phyloP scores from a whole-genome alignment of 148 eudicot species.

The Persicaria maculosa region DNA sequence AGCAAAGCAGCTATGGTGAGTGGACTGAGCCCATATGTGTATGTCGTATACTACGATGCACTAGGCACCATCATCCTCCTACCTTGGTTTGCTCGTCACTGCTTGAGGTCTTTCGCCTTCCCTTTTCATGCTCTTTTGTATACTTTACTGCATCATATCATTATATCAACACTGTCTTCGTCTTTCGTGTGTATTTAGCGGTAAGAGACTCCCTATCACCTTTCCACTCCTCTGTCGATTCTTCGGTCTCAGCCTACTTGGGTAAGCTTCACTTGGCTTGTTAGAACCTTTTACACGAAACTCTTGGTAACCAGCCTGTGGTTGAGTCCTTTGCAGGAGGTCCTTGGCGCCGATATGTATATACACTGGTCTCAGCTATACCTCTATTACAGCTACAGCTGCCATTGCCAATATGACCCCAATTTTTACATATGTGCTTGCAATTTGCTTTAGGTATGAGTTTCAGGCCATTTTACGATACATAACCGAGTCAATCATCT shows the following conservation, averaged over 20 bases:
- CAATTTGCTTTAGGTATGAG: not conserved
- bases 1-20: not conserved
- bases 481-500: not conserved
- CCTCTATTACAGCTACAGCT: not conserved
- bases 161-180: not conserved
- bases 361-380: not conserved
- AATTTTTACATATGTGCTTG: not conserved
- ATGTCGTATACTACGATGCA: not conserved
- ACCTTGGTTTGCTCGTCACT: not conserved
- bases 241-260: not conserved
- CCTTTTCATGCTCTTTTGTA: not conserved
- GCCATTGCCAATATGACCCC: not conserved
- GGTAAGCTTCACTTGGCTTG: not conserved
- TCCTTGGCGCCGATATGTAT: not conserved
- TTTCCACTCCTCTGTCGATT: not conserved
- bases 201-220: not conserved
- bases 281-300: not conserved
- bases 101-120: conserved; percentile 11
- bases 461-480: not conserved
- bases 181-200: not conserved
- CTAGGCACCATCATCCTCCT: not conserved
- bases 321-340: not conserved
- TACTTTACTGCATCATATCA: not conserved
- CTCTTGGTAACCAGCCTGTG: not conserved
- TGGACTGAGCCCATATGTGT: not conserved